phyloP scores from a whole-genome alignment of 2,329 filamentous ascomycete genomes.

The Remersonia thermophila region DNA sequence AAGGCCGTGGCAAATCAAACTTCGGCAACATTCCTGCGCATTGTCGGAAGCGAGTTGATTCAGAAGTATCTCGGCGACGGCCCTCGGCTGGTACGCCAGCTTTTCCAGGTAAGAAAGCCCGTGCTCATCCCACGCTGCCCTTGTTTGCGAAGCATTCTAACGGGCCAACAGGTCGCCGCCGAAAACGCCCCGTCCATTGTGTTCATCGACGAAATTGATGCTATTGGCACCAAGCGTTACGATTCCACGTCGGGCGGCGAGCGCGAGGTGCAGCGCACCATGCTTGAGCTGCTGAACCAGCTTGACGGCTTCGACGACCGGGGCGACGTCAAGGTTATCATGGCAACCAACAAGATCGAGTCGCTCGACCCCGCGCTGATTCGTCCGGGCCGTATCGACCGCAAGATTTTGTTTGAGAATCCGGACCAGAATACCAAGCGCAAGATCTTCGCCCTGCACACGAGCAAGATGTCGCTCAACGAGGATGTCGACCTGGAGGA shows the following conservation, averaged over 20 bases:
- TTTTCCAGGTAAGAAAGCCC: conserved; percentile 65
- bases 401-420: conserved; percentile 75
- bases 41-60: conserved; percentile 92
- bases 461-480: conserved; percentile 94
- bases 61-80: conserved; percentile 98
- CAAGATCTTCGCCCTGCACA: conserved; percentile 98
- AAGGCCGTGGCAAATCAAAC: conserved; percentile 98
- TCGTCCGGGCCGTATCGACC: conserved; percentile 91
- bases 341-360: conserved; percentile 99
- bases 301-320: conserved; percentile 97
- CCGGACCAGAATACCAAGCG: conserved; percentile 74
- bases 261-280: conserved; percentile 93
- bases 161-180: conserved; percentile 56
- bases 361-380: conserved; percentile 93
- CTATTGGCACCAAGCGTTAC: conserved; percentile 97
- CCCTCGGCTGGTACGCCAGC: conserved; percentile 83
- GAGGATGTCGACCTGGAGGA: conserved; percentile 97
- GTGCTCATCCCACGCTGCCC: neutral
- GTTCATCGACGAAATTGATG: conserved; percentile 98
- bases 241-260: conserved; percentile 95
- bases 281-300: conserved; percentile 96
- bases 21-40: conserved; percentile 94
- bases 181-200: conserved; percentile 96
- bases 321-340: conserved; percentile 97
- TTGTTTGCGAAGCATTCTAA: neutral